Conservation (phyloP, 805 yeast genomes). For the Metschnikowia similis region DNA sequence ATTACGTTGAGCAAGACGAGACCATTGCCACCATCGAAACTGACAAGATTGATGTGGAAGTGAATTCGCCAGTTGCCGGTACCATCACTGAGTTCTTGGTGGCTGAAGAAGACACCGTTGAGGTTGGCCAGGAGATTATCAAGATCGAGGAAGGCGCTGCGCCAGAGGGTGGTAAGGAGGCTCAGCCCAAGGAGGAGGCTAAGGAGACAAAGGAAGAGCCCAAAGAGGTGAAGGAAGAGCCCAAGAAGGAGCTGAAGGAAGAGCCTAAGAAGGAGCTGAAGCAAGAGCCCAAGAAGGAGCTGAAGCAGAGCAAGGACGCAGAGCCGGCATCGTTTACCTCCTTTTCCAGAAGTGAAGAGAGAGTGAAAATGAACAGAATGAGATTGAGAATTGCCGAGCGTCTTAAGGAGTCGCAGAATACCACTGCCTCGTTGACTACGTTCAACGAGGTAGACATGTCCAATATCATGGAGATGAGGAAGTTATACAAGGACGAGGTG, state of each 20-base stretch:
- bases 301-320: constrained; percentile 8
- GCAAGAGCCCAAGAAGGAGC: constrained; percentile 21
- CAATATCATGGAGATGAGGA: constrained; percentile 86
- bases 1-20: constrained; percentile 81
- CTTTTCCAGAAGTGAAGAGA: constrained; percentile 81
- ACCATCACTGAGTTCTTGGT: constrained; percentile 80
- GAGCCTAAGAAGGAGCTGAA: constrained; percentile 17
- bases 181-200: constrained; percentile 23
- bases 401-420: constrained; percentile 97
- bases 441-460: constrained; percentile 98
- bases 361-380: constrained; percentile 99
- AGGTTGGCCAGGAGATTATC: constrained; percentile 89
- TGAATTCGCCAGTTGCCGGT: constrained; percentile 91
- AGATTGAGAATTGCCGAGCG: constrained; percentile 98
- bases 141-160: constrained; percentile 68
- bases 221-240: constrained; percentile 9
- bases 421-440: constrained; percentile 96
- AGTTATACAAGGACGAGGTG: constrained; percentile 93
- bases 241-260: constrained; percentile 16
- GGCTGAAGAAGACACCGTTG: constrained; percentile 85
- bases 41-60: constrained; percentile 96
- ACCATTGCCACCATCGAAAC: constrained; percentile 95
- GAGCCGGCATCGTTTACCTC: constrained; percentile 32
- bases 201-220: constrained; percentile 17
- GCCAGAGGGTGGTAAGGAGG: constrained; percentile 25